Evolutionary conservation across 2,329 filamentous ascomycete genomes (phyloP), one percentile per base, ranked within the genome.

Genomic region (Zymoseptoria tritici): DNA sequence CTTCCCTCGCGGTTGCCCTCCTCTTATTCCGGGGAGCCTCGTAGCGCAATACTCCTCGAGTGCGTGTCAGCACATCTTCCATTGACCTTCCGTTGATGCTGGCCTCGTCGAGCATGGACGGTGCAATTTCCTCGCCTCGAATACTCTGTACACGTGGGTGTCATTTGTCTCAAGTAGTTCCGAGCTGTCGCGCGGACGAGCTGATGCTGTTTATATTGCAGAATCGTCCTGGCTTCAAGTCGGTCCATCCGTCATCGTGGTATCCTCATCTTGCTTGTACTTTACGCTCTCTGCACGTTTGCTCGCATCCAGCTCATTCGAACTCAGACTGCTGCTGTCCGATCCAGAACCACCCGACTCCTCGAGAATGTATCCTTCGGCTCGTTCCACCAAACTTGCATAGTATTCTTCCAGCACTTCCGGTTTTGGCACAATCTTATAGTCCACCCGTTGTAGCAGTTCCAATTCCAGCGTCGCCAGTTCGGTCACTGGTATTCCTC

Each of bases 391-490:
- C 36, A 99, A 78, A 55, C 90, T 93, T 62, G 85, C 84, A 74
- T 97, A 99, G 73, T 99, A 99, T 59, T 96, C 91, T 24, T 91
- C 90, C 51, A 99, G 79, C 2, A 95, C 88, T 72, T 97, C 94
- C 1, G 94, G 92, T 70, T 95, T 91, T 4, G 94, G 94, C 2
- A 99, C 92, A 66, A 99, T 99, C 70, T 89, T 90, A 93, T 94
- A 99, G 70, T 97, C 90, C 26, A 99, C 88, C 57, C 90, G 83
- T 71, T 92, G 91, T 31, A 99, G 78, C 66, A 99, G 96, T 70
- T 99, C 94, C 29, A 99, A 81, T 74, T 99, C 94, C 9, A 99
- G 79, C 59, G 97, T 79, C 60, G 94, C 95, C 64, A 99, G 78
- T 75, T 99, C 94, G 54, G 88, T 86, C 46, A 97, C 82, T 66